A percentile compares a stretch with the other conserved stretches of the same genome.
These are phyloP conservation scores for Aquilaria malaccensis DNA, from an alignment of 345 rosid species.

Conservation along the genomic window DNA sequence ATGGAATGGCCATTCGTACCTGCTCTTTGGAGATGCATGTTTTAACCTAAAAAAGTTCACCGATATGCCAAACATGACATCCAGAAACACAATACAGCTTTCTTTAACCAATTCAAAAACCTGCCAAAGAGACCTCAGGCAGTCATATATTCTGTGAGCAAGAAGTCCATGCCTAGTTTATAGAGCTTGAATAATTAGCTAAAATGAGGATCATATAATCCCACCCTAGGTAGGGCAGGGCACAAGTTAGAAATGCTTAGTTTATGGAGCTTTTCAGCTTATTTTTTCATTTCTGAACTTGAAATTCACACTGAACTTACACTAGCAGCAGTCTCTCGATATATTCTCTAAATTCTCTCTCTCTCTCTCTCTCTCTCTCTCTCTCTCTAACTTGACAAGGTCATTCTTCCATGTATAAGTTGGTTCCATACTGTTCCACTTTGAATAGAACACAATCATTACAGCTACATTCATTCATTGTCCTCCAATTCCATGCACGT, in stretches of 20 bases:
- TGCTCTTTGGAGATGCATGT: conserved; percentile 23
- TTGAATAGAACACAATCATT: no score
- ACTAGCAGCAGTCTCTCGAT: no score
- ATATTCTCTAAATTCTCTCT: no score
- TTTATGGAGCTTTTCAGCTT: neutral
- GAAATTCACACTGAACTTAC: no score
- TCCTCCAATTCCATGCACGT: no score
- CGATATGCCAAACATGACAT: conserved; percentile 50
- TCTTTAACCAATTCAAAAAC: conserved; percentile 36
- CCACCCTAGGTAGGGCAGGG: neutral
- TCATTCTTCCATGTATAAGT: no score
- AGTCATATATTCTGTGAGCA: neutral
- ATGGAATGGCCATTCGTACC: conserved; percentile 26
- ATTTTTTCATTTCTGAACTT: neutral
- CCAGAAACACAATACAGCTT: conserved; percentile 44
- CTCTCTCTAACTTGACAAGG: no score
- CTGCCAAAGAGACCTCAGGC: conserved; percentile 20
- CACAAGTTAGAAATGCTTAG: neutral
- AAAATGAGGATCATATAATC: neutral
- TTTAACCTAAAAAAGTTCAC: conserved; percentile 47
- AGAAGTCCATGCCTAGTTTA: neutral
- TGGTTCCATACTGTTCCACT: no score
- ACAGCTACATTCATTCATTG: no score
- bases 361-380: no score
- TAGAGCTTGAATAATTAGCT: conserved; percentile 1